A percentile compares a stretch with the other conserved stretches of the same genome.
phyloP scores from a whole-genome alignment of 352 stramenopile genomes.

The Phytophthora citrophthora region DNA sequence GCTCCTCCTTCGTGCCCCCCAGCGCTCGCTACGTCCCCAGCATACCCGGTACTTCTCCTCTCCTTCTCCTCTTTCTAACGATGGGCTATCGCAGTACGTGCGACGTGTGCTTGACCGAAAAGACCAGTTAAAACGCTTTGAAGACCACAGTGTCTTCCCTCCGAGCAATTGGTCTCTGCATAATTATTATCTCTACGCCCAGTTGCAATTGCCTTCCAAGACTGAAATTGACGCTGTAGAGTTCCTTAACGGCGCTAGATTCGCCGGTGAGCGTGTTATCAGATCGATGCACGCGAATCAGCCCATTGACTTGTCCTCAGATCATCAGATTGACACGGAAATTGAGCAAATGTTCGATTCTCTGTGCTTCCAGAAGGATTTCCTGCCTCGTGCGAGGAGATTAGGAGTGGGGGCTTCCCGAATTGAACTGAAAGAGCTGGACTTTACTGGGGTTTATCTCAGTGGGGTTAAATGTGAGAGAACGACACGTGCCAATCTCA shows the following conservation, averaged over 20 bases:
- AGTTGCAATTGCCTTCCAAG: constrained; percentile 40
- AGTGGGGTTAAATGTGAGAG: constrained; percentile 28
- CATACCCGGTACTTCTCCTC: constrained; percentile 9
- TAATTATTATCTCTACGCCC: constrained; percentile 38
- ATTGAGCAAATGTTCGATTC: constrained; percentile 22
- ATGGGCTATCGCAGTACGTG: constrained; percentile 7
- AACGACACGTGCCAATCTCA: constrained; percentile 31
- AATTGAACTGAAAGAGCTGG: constrained; percentile 39
- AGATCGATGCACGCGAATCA: constrained; percentile 40
- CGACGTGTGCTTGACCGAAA: constrained; percentile 12
- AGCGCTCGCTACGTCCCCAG: not conserved
- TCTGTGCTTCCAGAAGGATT: constrained; percentile 31
- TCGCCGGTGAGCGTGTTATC: constrained; percentile 41
- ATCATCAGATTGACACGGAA: constrained; percentile 8
- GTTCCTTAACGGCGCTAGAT: constrained; percentile 48
- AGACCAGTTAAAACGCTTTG: constrained; percentile 22
- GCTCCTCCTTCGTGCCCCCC: not conserved
- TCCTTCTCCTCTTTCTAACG: constrained; percentile 1
- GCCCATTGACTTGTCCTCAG: constrained; percentile 36
- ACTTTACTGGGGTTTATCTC: constrained; percentile 42
- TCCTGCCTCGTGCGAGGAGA: constrained; percentile 30
- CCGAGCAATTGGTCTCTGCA: constrained; percentile 16
- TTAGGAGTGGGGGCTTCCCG: constrained; percentile 19
- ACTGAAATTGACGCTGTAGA: constrained; percentile 51
- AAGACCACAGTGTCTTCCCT: constrained; percentile 25